Conservation (phyloP, 2,329 filamentous ascomycete genomes). For the Epichloe amarillans region DNA sequence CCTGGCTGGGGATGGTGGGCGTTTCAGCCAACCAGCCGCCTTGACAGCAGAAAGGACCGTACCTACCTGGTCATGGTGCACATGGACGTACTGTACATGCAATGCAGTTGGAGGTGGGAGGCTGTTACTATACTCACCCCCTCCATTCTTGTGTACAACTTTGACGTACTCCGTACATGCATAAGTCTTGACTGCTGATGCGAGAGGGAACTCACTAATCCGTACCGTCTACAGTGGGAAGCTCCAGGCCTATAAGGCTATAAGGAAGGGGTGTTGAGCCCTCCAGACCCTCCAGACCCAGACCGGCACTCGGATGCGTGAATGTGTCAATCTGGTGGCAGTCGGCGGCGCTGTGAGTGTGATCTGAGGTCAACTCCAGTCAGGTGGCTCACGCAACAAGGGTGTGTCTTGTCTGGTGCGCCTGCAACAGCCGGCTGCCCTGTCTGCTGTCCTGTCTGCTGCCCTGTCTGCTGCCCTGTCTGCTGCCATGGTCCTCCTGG, state of each 20-base stretch:
- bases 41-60: not conserved
- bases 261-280: not conserved
- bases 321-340: no score
- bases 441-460: not conserved
- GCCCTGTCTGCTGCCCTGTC: not conserved
- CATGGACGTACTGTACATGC: not conserved
- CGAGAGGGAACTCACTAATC: no score
- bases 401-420: not conserved
- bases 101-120: not conserved
- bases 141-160: not conserved
- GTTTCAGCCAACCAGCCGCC: slow-evolving; percentile 10
- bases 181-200: not conserved
- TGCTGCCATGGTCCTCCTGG: not conserved
- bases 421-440: not conserved
- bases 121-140: not conserved
- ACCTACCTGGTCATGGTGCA: not conserved
- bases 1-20: not conserved
- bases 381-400: not conserved
- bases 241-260: not conserved
- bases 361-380: no score
- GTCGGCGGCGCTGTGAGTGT: no score
- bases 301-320: no score
- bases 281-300: no score
- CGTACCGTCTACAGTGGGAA: not conserved
- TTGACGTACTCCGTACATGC: not conserved